A percentile compares a stretch with the other conserved stretches of the same genome.
Conservation (phyloP, 257 asterid species). For the Capsicum rhomboideum region DNA sequence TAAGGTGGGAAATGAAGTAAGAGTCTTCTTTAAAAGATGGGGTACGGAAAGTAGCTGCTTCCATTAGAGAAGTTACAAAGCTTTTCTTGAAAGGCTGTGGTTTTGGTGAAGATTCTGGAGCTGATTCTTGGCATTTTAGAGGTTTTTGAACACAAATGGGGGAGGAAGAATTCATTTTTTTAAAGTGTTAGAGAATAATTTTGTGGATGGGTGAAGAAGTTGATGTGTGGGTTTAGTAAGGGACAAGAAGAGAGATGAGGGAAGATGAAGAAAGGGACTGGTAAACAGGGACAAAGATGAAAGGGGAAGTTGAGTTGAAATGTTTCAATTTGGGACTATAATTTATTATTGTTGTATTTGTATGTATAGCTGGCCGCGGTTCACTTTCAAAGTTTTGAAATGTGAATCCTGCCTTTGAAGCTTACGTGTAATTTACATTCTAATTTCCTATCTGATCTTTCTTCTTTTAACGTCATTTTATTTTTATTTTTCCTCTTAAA, state of each 20-base stretch:
- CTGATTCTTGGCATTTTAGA: slow-evolving; percentile 3
- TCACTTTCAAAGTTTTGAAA: not conserved
- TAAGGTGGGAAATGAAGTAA: slow-evolving; percentile 62
- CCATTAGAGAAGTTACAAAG: slow-evolving; percentile 49
- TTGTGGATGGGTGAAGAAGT: too few species aligned
- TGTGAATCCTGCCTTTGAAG: not conserved
- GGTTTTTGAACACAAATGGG: slow-evolving; percentile 23
- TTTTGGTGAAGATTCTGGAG: slow-evolving; percentile 23
- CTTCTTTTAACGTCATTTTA: not conserved
- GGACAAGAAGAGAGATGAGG: not conserved
- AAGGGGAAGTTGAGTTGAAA: not conserved
- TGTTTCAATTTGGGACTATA: not conserved
- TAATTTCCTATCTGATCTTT: not conserved
- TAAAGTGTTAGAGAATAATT: not conserved
- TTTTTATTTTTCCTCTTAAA: too few species aligned
- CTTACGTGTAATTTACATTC: not conserved
- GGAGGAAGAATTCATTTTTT: slow-evolving; percentile 41
- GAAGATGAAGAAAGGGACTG: not conserved
- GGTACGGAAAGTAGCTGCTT: slow-evolving; percentile 46
- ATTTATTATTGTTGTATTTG: not conserved
- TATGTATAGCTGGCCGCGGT: not conserved
- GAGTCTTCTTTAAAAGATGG: slow-evolving; percentile 85
- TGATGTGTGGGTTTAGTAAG: too few species aligned
- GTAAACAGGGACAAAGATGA: not conserved
- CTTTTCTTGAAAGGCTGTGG: slow-evolving; percentile 33